A percentile compares a stretch with the other conserved stretches of the same genome.
Evolutionary conservation across 208 protist species (phyloP).

Genomic region (Chromosphaera perkinsii): DNA sequence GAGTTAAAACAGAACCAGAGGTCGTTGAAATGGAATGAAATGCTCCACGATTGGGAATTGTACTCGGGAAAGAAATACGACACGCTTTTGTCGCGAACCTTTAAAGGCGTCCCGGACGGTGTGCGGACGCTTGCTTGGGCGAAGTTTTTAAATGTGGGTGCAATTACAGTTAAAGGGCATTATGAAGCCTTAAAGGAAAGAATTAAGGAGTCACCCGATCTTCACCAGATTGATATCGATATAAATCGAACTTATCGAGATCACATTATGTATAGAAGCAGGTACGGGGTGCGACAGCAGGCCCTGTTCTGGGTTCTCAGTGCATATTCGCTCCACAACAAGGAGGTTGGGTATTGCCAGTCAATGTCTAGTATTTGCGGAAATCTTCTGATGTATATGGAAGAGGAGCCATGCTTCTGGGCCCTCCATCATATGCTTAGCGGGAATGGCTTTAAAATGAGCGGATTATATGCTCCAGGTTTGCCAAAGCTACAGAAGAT

Average conservation of each 20-base stretch:
- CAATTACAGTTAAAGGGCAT: neutral
- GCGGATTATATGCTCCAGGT: neutral
- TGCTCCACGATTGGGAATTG: too few species aligned
- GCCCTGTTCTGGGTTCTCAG: conserved; percentile 26
- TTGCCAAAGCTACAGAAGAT: conserved; percentile 8
- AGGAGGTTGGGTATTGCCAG: conserved; percentile 29
- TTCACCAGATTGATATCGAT: conserved; percentile 37
- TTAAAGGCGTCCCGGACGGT: conserved; percentile 29
- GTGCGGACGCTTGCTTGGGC: neutral
- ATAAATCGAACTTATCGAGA: conserved; percentile 31
- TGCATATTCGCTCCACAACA: conserved; percentile 16
- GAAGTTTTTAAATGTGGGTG: conserved; percentile 5
- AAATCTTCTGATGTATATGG: conserved; percentile 33
- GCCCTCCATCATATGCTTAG: neutral
- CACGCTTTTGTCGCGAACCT: too few species aligned
- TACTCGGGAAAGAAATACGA: too few species aligned
- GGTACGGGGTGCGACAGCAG: conserved; percentile 31
- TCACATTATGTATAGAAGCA: conserved; percentile 25
- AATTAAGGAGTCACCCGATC: conserved; percentile 10
- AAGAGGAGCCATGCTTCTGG: conserved; percentile 29
- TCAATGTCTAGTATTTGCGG: conserved; percentile 23
- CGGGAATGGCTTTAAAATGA: neutral
- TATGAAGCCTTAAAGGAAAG: neutral
- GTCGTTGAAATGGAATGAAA: too few species aligned
- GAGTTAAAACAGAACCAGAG: too few species aligned